Evolutionary conservation across 2,329 filamentous ascomycete species (phyloP).

Genomic region (Pseudonectria buxi): DNA sequence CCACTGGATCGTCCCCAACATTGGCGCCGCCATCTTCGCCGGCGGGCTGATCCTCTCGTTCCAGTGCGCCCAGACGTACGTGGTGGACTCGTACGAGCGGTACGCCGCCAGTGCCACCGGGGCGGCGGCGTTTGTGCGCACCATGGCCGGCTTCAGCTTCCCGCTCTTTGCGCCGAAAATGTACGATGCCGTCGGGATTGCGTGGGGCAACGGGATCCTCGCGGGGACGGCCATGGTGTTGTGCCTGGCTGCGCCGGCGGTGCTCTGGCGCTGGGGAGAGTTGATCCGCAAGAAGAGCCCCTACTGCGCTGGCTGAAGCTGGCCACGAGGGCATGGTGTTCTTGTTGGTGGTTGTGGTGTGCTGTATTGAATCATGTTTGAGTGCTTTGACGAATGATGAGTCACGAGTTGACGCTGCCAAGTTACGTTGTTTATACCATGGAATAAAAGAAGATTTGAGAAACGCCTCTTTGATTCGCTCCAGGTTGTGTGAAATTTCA

Average conservation of each 20-base stretch:
- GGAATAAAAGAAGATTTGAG: too few relatives aligned
- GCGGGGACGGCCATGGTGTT: conserved; percentile 20
- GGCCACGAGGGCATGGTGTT: too few relatives aligned
- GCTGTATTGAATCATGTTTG: too few relatives aligned
- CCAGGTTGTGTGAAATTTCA: too few relatives aligned
- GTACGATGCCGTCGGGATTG: conserved; percentile 35
- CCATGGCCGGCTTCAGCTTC: conserved; percentile 49
- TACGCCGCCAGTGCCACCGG: conserved; percentile 38
- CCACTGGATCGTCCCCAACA: conserved; percentile 50
- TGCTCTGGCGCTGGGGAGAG: conserved; percentile 15
- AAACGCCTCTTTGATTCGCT: too few relatives aligned
- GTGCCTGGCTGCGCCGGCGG: conserved; percentile 10
- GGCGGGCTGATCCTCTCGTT: conserved; percentile 50
- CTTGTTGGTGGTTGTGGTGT: too few relatives aligned
- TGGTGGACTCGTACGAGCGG: conserved; percentile 44
- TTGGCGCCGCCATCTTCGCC: conserved; percentile 42
- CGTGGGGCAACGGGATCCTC: conserved; percentile 35
- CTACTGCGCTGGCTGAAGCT: conserved; percentile 11
- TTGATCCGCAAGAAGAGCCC: conserved; percentile 14
- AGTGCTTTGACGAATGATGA: too few relatives aligned
- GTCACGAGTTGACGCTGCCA: too few relatives aligned
- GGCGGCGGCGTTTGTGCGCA: conserved; percentile 48
- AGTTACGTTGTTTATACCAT: too few relatives aligned
- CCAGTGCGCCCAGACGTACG: conserved; percentile 51
- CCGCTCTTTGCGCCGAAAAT: conserved; percentile 48